Base-by-base conservation (phyloP, 2,329 filamentous ascomycete species). In the Aspergillus brasiliensis region DNA sequence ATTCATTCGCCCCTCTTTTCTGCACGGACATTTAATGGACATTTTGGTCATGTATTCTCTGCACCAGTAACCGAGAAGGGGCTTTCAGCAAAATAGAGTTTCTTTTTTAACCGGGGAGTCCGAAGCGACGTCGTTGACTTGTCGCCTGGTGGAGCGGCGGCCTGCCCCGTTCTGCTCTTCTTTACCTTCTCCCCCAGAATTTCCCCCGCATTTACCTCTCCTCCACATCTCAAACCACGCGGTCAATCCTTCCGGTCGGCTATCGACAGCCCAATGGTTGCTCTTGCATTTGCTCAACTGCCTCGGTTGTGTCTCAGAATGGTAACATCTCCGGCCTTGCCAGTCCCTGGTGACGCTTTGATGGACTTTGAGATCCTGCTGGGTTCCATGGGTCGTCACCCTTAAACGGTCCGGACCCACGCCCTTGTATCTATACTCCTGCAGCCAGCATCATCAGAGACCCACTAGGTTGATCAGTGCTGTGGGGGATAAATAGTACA, bases 251-350 rank as follows among this genome's bases (percentile, higher is more conserved):
- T 42, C 46, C 47, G 46, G 49, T 54, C 64, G 61, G 53, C 57
- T 62, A 58, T 59, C 40, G 23, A 19, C 21, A 8, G n/a, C 31
- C 23, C 47, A 54, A 21, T 46, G 54, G 28, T 54, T 42, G n/a
- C 37, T 23, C 23, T 46, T 56, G 47, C 58, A 56, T 37, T 48
- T 38, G 53, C 47, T 54, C 59, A 59, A 51, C 37, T 65, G 63
- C 71, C 71, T 73, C 71, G 71, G 71, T 61, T 69, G 63, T 65
- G 62, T 66, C 66, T 65, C 27, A 58, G 56, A 55, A 15, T 19
- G 57, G 57, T 34, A 59, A 28, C 34, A 61, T n/a, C 31, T 40
- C 62, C 60, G 58, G 62, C 61, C 34, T 59, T 10, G 13, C 31
- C 5, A 13, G 10, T 34, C 61, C 53, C 42, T 59, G 52, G 55